phyloP scores from a whole-genome alignment of 305 asterid species.

The Solanum hybrid region DNA sequence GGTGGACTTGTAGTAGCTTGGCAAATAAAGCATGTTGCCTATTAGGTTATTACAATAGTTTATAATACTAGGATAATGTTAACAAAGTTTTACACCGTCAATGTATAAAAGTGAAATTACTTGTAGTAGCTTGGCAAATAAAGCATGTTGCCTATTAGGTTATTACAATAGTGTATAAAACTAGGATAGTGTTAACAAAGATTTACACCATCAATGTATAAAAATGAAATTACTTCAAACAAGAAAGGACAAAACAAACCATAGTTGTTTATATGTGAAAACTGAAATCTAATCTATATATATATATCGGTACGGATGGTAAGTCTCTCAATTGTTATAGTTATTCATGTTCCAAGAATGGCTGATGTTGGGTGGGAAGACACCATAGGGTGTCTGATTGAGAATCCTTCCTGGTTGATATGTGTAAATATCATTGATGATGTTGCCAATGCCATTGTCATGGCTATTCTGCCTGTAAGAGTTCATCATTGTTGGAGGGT shows the following conservation, averaged over 20 bases:
- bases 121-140: neutral
- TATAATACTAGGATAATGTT: neutral
- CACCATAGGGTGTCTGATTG: slow-evolving; percentile 11
- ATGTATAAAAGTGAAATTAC: neutral
- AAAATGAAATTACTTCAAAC: neutral
- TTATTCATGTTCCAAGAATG: slow-evolving; percentile 1
- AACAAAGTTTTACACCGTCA: neutral
- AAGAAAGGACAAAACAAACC: neutral
- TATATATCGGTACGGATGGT: neutral
- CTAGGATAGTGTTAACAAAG: neutral
- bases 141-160: neutral
- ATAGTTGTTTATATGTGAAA: neutral
- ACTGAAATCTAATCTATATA: neutral
- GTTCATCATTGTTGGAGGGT: slow-evolving; percentile 15
- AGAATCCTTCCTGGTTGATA: slow-evolving; percentile 15
- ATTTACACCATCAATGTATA: neutral
- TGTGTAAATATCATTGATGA: neutral
- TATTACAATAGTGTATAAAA: neutral
- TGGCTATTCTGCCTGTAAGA: slow-evolving; percentile 14
- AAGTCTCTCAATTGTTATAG: neutral
- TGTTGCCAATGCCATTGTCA: slow-evolving; percentile 11
- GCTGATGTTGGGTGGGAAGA: slow-evolving; percentile 3
- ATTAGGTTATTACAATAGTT: neutral
- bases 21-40: neutral
- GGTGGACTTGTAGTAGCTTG: neutral